Percentiles rank a stretch among this genome's conserved stretches.
These are phyloP conservation scores for Eucalyptus tenuipes DNA, from an alignment of 345 rosid species.

Conservation along the genomic window DNA sequence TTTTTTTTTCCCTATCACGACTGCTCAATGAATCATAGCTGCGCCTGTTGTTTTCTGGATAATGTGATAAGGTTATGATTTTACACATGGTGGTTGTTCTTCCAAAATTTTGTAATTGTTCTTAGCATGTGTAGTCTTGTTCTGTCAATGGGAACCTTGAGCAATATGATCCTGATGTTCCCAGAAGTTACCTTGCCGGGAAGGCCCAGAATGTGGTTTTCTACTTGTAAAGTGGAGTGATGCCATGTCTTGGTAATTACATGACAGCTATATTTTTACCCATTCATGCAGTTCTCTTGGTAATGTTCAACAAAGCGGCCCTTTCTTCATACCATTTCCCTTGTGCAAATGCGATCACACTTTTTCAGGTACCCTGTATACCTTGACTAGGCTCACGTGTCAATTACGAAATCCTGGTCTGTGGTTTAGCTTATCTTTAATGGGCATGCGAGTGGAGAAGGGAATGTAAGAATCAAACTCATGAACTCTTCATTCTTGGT, in stretches of 20 bases:
- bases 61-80: neutral
- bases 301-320: slow-evolving; percentile 97
- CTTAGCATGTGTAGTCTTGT: neutral
- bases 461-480: neutral
- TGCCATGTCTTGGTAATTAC: neutral
- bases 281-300: slow-evolving; percentile 57
- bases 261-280: neutral
- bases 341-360: slow-evolving; percentile 79
- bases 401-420: neutral
- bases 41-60: neutral
- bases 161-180: neutral
- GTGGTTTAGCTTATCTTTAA: neutral
- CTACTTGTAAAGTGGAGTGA: neutral
- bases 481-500: neutral
- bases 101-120: neutral
- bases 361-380: slow-evolving; percentile 53
- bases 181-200: neutral
- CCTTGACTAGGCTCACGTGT: neutral
- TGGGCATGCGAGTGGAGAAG: neutral
- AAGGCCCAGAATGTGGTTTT: neutral
- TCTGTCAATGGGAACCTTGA: neutral
- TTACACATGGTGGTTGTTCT: neutral
- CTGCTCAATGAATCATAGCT: neutral
- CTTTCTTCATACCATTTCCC: slow-evolving; percentile 89
- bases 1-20: neutral